Evolutionary conservation across 2,329 filamentous ascomycete species (phyloP), one percentile per base, ranked within the genome.

Genomic region (Venturia carpophila): DNA sequence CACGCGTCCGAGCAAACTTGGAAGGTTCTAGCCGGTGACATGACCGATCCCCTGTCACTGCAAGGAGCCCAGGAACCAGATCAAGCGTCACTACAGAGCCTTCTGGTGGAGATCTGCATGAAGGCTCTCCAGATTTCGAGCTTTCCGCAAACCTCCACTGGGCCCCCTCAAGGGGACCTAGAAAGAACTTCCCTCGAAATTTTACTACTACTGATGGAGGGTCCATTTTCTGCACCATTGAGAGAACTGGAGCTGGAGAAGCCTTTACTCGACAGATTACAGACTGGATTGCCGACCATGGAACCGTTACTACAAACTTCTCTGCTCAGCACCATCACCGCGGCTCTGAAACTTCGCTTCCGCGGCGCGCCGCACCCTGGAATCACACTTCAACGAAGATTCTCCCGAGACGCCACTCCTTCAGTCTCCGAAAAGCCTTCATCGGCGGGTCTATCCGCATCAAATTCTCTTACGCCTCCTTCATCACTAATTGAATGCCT

Each of bases 401-500:
- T 65, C 15, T 62, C 55, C n/a, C 34, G 64, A 24, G 64, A 65
- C 42, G 15, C 19, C 17, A 39, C 39, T 47, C 41, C 64, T 37
- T 61, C 27, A 27, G 43, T 45, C n/a, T 27, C 37, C 39, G 42
- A 42, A n/a, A 42, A 42, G 62, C 43, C 34, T 52, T 21, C 39
- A 27, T 27, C 39, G 34, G 34, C 27, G 9, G 30, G 63, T 4
- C 10, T 39, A 9, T 39, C 30, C 19, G 17, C 34, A 39, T 6
- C 47, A 41, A n/a, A 42, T 9, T 42, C 41, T 39, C 10, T 49
- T 17, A 27, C 56, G 27, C 83, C 87, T 3, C 89, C 90, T 24
- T 86, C 89, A 2, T 78, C 85, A 19, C 77, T 99, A n/a, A 82
- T 94, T n/a, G 88, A 90, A 68, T 96, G 91, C 72, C 81, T 99